Evolutionary conservation across 2,329 filamentous ascomycete species (phyloP).

Genomic region (Colletotrichum sansevieriae): DNA sequence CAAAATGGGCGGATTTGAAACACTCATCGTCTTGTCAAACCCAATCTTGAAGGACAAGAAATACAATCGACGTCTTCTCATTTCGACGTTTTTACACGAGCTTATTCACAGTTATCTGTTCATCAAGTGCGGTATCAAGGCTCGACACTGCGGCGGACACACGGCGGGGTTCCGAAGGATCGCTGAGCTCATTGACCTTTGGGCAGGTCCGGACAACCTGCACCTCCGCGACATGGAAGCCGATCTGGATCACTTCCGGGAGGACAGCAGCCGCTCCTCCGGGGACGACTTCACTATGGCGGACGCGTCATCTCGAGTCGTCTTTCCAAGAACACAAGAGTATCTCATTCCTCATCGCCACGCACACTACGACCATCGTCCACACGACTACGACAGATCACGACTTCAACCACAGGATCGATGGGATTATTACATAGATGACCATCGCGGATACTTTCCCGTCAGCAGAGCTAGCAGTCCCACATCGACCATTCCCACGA

Average conservation of each 20-base stretch:
- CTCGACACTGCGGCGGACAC: conserved; percentile 68
- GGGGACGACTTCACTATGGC: conserved; percentile 34
- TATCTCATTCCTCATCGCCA: conserved; percentile 33
- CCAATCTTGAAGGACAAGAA: conserved; percentile 67
- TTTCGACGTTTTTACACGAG: conserved; percentile 76
- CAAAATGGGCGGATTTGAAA: conserved; percentile 68
- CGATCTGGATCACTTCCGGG: conserved; percentile 67
- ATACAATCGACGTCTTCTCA: conserved; percentile 72
- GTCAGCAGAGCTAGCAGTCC: conserved; percentile 33
- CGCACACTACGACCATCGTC: conserved; percentile 24
- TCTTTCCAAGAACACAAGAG: conserved; percentile 21
- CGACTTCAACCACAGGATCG: conserved; percentile 27
- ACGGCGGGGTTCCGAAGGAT: conserved; percentile 71
- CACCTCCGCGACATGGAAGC: conserved; percentile 72
- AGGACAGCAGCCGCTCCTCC: conserved; percentile 44
- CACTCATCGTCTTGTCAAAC: conserved; percentile 71
- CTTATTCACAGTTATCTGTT: conserved; percentile 77
- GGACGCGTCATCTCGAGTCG: conserved; percentile 28
- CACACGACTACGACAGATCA: conserved; percentile 21
- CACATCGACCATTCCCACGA: conserved; percentile 29
- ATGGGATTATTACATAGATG: conserved; percentile 41
- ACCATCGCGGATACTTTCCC: conserved; percentile 34
- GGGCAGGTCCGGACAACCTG: conserved; percentile 69
- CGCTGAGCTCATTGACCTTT: conserved; percentile 70
- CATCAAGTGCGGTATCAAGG: conserved; percentile 70